Percentiles rank a stretch among this genome's conserved stretches.
phyloP scores from a whole-genome alignment of 352 stramenopile genomes.

The Phytopythium chamaehyphon region DNA sequence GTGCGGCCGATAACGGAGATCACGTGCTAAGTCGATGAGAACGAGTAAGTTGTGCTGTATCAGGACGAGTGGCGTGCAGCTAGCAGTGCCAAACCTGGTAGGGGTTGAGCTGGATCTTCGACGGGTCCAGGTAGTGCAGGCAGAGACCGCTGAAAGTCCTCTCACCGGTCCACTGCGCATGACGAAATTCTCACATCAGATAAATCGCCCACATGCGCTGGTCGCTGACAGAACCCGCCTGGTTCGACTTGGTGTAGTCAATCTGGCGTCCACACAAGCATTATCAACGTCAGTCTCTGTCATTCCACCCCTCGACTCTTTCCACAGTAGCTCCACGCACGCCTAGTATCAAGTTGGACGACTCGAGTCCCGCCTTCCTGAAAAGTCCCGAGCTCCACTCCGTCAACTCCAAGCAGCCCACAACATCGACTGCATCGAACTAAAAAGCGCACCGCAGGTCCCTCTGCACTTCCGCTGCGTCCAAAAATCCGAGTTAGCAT shows the following conservation, averaged over 20 bases:
- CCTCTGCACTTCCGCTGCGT: slow-evolving; percentile 38
- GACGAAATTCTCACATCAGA: background rate
- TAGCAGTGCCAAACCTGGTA: slow-evolving; percentile 34
- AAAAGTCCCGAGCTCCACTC: background rate
- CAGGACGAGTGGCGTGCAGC: background rate
- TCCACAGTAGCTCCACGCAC: slow-evolving; percentile 18
- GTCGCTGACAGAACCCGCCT: slow-evolving; percentile 15
- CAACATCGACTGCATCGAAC: slow-evolving; percentile 7
- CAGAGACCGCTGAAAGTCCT: slow-evolving; percentile 51
- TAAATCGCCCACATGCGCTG: background rate
- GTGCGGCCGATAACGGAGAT: slow-evolving; percentile 63
- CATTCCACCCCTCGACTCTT: slow-evolving; percentile 14
- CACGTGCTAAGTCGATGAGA: slow-evolving; percentile 26
- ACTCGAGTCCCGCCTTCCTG: slow-evolving; percentile 27
- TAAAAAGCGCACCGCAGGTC: slow-evolving; percentile 12
- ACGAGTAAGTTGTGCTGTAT: slow-evolving; percentile 1
- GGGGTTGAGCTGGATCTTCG: slow-evolving; percentile 40
- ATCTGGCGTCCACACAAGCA: slow-evolving; percentile 11
- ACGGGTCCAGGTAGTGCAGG: slow-evolving; percentile 63
- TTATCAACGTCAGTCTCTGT: slow-evolving; percentile 13
- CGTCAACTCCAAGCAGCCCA: no score
- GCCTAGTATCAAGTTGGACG: slow-evolving; percentile 43
- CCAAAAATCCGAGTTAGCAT: no score
- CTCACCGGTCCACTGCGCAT: slow-evolving; percentile 57
- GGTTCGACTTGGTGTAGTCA: slow-evolving; percentile 71